Base-by-base conservation (phyloP, 495 filamentous ascomycete genomes). In the Xanthoparmelia taractica region DNA sequence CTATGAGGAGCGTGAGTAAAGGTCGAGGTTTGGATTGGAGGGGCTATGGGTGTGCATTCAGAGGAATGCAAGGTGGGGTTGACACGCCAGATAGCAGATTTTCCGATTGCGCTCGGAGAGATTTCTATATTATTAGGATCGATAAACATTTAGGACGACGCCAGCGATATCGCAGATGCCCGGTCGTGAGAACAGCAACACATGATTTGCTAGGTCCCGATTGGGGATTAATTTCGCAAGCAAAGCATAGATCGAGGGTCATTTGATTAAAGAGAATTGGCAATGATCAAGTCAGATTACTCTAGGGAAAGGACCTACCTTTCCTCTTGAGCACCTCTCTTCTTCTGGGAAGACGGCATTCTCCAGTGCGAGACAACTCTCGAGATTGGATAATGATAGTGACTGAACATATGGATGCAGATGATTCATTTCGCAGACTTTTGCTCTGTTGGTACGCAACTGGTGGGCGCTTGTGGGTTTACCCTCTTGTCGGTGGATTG, bases 341-440 rank as follows among this genome's bases (percentile, higher is more conserved):
- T 79, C 74, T 64, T 89, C 77, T 1, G 84, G 80, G 68, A 96
- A 96, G 4, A 87, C 83, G 0, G 80, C 83, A 56, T 85, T 83
- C 73, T 97, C 92, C 40, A 97, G 80, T 18, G 76, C 77, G 33
- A 91, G 75, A 72, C 89, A 93, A 27, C 87, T 84, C 1, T 94
- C 89, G 15, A 91, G 75, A 70, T 96, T 89, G 0, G 84, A 84
- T 54, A 83, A 73, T 31, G 82, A 88, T 41, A 97, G 80, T 20
- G 86, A 81, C 64, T 89, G 84, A 8, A 87, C 82, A 61, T 88
- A 88, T 4, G 88, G 88, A 67, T 87, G 83, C 62, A 87, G 68
- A 41, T 82, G 75, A 66, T 82, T 59, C 33, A 17, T 63, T 15
- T 56, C 38, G 45, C 63, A 47, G 33, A 50, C 33, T 38, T 64